Percentiles rank a stretch among this genome's conserved stretches.
phyloP scores from a whole-genome alignment of 441 rosid species.

The Eugenia klotzschiana region DNA sequence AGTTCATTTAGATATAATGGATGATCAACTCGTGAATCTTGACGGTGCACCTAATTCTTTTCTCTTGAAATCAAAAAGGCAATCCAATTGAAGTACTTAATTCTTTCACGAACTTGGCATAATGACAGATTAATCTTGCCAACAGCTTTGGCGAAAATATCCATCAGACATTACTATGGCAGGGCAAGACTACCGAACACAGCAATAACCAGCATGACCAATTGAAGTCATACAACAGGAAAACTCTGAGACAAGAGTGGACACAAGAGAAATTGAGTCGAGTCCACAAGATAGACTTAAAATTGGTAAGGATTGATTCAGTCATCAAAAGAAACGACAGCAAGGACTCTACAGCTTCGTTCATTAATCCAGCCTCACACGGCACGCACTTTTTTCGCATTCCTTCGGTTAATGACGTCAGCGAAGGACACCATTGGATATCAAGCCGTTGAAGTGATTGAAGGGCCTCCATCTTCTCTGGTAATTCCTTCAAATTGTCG shows the following conservation, averaged over 20 bases:
- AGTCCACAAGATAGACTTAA: not conserved
- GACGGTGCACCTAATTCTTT: not conserved
- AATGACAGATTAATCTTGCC: not conserved
- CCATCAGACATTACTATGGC: not conserved
- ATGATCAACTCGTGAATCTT: not conserved
- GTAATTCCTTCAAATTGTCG: not conserved
- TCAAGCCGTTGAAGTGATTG: not conserved
- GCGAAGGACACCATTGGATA: rapidly evolving
- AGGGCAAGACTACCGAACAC: not conserved
- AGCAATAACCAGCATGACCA: not conserved
- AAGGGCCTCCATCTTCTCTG: not conserved
- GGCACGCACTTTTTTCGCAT: not conserved
- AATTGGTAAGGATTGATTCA: not conserved
- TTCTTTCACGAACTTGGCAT: not conserved
- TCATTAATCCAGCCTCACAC: not conserved
- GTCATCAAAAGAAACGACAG: not conserved
- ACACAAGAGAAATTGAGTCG: not conserved
- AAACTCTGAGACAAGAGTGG: not conserved
- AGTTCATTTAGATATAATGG: not conserved
- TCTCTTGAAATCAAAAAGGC: not conserved
- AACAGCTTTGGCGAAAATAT: not conserved
- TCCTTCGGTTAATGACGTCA: not conserved
- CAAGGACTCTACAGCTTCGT: not conserved
- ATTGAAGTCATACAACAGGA: not conserved
- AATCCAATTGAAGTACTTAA: not conserved